phyloP scores from a whole-genome alignment of 495 filamentous ascomycete genomes.

The Neurospora sp. region DNA sequence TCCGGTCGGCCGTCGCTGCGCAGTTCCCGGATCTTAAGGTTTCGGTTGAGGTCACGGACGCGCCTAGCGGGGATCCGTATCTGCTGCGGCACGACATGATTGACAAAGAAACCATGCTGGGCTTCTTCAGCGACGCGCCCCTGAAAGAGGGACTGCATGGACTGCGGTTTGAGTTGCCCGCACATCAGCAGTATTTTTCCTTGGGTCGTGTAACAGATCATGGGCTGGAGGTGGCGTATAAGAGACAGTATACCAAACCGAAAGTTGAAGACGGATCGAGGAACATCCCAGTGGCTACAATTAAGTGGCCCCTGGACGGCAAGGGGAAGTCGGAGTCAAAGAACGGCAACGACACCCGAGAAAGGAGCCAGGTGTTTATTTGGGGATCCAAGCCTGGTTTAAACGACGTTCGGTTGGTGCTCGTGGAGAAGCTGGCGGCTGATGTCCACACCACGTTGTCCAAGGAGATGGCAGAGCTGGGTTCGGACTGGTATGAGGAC shows the following conservation, averaged over 20 bases:
- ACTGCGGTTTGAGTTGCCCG: slow-evolving; percentile 5
- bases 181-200: slow-evolving; percentile 26
- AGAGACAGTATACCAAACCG: not conserved
- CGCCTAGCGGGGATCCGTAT: slow-evolving; percentile 1
- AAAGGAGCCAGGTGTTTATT: not conserved
- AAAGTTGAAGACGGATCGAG: not conserved
- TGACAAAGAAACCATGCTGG: slow-evolving; percentile 16
- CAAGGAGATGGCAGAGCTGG: not conserved
- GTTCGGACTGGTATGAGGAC: not conserved
- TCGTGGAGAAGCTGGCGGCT: not conserved
- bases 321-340: not conserved
- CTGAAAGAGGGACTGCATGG: not conserved
- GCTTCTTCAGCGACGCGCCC: not conserved
- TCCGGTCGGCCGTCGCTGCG: slow-evolving; percentile 14
- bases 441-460: not conserved
- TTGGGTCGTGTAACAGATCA: not conserved
- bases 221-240: not conserved
- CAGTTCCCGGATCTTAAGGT: slow-evolving; percentile 22
- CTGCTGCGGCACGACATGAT: slow-evolving; percentile 14
- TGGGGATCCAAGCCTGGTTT: not conserved
- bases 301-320: not conserved
- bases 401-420: not conserved
- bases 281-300: not conserved
- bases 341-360: no score
- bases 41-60: not conserved